Percentiles rank a stretch among this genome's conserved stretches.
phyloP scores from a whole-genome alignment of 2,329 filamentous ascomycete genomes.

The Penicillium sp. region DNA sequence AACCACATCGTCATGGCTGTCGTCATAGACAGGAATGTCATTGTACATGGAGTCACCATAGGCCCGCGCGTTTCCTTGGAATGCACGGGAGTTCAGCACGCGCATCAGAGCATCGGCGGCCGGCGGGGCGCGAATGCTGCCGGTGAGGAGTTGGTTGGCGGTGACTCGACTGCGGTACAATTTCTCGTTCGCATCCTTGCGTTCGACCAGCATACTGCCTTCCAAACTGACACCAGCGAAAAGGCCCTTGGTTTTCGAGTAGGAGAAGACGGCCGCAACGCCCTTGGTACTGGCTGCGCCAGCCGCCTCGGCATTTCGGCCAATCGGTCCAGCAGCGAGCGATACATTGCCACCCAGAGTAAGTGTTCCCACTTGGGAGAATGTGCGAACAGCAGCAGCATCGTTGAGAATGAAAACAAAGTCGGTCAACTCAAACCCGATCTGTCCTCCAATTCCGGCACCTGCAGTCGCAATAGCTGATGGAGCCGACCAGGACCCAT shows the following conservation, averaged over 20 bases:
- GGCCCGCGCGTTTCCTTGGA: slow-evolving; percentile 62
- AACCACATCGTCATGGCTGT: slow-evolving; percentile 74
- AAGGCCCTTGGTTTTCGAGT: slow-evolving; percentile 95
- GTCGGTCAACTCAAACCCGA: slow-evolving; percentile 52
- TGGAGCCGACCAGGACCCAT: slow-evolving; percentile 51
- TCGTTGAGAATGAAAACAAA: slow-evolving; percentile 99
- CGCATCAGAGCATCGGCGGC: slow-evolving; percentile 80
- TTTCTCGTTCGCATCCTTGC: slow-evolving; percentile 95
- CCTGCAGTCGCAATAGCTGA: slow-evolving; percentile 50
- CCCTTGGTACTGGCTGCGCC: slow-evolving; percentile 87
- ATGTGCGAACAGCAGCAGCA: slow-evolving; percentile 80
- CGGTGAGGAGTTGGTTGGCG: slow-evolving; percentile 76
- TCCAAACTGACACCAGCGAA: slow-evolving; percentile 95
- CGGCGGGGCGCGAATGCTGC: slow-evolving; percentile 72
- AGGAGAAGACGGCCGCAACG: slow-evolving; percentile 90
- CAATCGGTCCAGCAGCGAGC: slow-evolving; percentile 88
- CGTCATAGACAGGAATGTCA: slow-evolving; percentile 84
- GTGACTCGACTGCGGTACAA: slow-evolving; percentile 82
- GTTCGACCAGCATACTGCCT: slow-evolving; percentile 87
- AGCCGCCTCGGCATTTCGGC: slow-evolving; percentile 91
- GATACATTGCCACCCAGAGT: slow-evolving; percentile 96
- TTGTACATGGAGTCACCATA: slow-evolving; percentile 77
- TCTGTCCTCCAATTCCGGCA: slow-evolving; percentile 51
- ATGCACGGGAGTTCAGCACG: slow-evolving; percentile 79
- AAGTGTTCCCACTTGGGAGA: slow-evolving; percentile 85